A percentile compares a stretch with the other conserved stretches of the same genome.
phyloP scores from a whole-genome alignment of 176 grass and related monocot species.

The Bolboschoenus planiculmis region DNA sequence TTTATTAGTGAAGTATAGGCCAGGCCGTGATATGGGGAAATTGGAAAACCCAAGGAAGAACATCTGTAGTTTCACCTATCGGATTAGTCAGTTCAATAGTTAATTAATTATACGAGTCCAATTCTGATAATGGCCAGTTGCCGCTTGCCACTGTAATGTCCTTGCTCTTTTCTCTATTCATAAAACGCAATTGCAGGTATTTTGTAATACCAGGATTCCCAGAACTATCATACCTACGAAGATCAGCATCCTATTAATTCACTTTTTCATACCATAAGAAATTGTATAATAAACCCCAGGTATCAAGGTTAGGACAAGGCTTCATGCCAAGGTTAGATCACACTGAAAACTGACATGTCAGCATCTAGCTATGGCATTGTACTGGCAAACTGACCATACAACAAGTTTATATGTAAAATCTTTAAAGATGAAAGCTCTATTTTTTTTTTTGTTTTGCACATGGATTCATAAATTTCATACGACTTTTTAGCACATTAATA shows the following conservation, averaged over 20 bases:
- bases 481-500: neutral
- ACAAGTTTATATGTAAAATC: neutral
- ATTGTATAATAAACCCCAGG: neutral
- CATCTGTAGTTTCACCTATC: too few relatives aligned
- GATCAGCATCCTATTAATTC: neutral
- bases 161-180: neutral
- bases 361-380: conserved; percentile 1
- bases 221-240: neutral
- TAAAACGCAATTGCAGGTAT: too few relatives aligned
- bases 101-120: neutral
- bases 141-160: too few relatives aligned
- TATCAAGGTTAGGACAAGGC: neutral
- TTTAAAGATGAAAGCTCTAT: neutral
- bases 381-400: neutral
- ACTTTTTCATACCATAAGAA: neutral
- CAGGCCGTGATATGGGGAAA: neutral
- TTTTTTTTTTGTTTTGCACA: neutral
- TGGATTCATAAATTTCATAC: neutral
- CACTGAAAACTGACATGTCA: neutral
- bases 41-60: too few relatives aligned
- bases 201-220: too few relatives aligned
- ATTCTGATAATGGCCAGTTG: too few relatives aligned
- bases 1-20: neutral
- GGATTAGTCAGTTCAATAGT: too few relatives aligned
- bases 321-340: neutral